Evolutionary conservation across 768 basidiomycete species (phyloP), one percentile per base, ranked within the genome.

Genomic region (Infundibulicybe gibba): DNA sequence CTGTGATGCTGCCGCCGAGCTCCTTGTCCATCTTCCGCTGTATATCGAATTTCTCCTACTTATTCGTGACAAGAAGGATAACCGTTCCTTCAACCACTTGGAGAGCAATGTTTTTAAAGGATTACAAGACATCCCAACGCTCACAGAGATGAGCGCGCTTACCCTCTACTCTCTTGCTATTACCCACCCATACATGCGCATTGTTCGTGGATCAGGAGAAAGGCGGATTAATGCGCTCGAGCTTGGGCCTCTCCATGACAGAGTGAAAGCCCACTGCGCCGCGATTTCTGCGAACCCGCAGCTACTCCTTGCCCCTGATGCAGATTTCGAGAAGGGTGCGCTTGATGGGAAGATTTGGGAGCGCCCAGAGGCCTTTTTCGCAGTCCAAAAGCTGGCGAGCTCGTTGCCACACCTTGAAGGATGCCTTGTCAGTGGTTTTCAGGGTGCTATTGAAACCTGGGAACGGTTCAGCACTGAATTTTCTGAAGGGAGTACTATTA

Each of bases 21-120:
- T 69, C 8, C 40, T 70, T 15, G 38, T 58, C 0, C 40, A 68
- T 43, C 62, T 54, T 2, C 17, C 49, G 0, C 32, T 47, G 0
- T 61, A 55, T 47, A 44, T 61, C 15, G 20, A 50, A 1, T 69
- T 68, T 53, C 52, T 74, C 6, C 45, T 49, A 8, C 19, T 43
- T 8, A 51, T 66, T n/a, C 49, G 54, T 1, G 54, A 65, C 51
- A 59, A 55, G 35, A 71, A 74, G 47, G 49, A 47, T 3, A 56
- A 50, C 0, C 49, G 47, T 3, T 33, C n/a, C 0, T 55, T 63
- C 25, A 74, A 52, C 12, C 57, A 75, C 37, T 60, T 74, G 40
- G 70, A 74, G 51, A 13, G 48, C 3, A 71, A 71, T 47, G 14
- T 69, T 4, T 47, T 19, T 6, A 38, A 49, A 12, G 63, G 49